Evolutionary conservation across 306 rosid genomes (phyloP).

Genomic region (cucumber (Cucumis sativus)): DNA sequence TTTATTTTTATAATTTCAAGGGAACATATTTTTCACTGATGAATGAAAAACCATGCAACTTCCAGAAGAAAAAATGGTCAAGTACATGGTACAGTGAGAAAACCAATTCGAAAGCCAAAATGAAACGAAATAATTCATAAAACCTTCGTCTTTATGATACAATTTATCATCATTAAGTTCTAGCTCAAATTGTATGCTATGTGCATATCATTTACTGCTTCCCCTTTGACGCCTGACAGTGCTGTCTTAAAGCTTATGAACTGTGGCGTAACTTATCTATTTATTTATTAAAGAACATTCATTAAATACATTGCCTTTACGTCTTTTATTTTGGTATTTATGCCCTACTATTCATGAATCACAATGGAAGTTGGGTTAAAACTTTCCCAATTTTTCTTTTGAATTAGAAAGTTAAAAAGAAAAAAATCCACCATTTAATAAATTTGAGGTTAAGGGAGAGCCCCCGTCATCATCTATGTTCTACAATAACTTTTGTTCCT

Average conservation of each 20-base stretch:
- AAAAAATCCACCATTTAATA: neutral
- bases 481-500: neutral
- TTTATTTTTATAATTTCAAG: neutral
- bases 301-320: neutral
- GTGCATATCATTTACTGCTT: neutral
- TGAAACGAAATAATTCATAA: neutral
- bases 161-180: constrained; percentile 8
- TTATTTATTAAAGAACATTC: neutral
- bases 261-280: neutral
- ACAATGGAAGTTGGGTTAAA: neutral
- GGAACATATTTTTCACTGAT: neutral
- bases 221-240: neutral
- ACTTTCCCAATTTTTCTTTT: neutral
- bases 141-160: constrained; percentile 35
- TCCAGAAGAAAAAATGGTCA: neutral
- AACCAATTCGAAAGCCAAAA: neutral
- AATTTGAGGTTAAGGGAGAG: neutral
- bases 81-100: neutral
- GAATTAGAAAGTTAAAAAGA: neutral
- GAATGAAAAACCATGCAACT: neutral
- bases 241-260: neutral
- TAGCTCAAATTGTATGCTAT: neutral
- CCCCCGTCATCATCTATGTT: neutral
- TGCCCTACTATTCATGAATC: neutral
- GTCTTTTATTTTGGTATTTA: neutral